Percentiles rank a stretch among this genome's conserved stretches.
Conservation (phyloP, 305 asterid species). For the Coffea humblotiana region DNA sequence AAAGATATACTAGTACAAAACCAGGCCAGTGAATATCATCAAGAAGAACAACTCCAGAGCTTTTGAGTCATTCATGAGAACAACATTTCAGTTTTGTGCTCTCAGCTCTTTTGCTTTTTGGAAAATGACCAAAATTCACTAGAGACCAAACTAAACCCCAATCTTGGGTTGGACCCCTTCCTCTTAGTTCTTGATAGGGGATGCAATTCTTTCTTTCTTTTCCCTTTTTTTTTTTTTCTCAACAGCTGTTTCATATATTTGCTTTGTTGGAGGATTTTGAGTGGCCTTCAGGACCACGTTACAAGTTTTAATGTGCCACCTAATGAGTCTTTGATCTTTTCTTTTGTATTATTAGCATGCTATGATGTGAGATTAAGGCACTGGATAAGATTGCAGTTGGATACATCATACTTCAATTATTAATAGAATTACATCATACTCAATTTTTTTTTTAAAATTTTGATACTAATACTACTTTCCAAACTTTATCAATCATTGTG, state of each 20-base stretch:
- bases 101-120: not conserved
- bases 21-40: not conserved
- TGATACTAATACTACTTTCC: not conserved
- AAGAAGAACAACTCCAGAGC: not conserved
- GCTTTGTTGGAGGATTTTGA: not conserved
- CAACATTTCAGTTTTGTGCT: not conserved
- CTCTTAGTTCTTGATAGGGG: not conserved
- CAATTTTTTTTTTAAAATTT: not conserved
- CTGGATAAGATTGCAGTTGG: constrained; percentile 24
- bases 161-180: not conserved
- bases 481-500: not conserved
- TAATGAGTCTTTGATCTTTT: not conserved
- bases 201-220: not conserved
- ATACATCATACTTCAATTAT: constrained; percentile 30
- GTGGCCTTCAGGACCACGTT: not conserved
- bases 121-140: not conserved
- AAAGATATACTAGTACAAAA: not conserved
- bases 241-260: not conserved
- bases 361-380: not conserved
- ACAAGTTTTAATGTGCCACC: not conserved
- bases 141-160: not conserved
- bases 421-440: not conserved
- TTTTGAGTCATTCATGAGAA: not conserved
- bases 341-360: not conserved
- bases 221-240: no score